These are phyloP conservation scores for Neostapfia colusana DNA, from an alignment of 176 grass and related monocot genomes.

Conservation along the genomic window DNA sequence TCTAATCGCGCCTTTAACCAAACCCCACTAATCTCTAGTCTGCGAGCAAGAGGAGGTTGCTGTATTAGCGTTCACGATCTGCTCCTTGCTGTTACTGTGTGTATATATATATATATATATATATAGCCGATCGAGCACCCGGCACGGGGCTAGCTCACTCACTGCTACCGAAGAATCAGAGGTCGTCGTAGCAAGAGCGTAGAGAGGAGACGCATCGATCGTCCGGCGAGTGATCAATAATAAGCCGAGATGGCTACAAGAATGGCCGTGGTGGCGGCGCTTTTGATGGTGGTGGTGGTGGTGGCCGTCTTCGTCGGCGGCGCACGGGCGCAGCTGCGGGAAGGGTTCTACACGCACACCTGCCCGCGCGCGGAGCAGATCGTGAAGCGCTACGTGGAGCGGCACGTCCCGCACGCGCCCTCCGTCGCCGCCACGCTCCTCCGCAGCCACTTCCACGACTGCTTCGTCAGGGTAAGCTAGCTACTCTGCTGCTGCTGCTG, in stretches of 20 bases:
- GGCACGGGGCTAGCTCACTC: too few species aligned
- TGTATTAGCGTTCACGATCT: too few species aligned
- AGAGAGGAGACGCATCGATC: neutral
- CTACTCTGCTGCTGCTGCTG: neutral
- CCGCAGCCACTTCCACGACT: slow-evolving; percentile 97
- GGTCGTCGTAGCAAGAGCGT: neutral
- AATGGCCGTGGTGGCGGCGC: neutral
- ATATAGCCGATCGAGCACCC: neutral
- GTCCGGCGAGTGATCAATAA: too few species aligned
- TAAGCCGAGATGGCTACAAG: neutral
- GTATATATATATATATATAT: slow-evolving; percentile 36
- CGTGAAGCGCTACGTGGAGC: slow-evolving; percentile 57
- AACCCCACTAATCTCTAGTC: slow-evolving; percentile 38
- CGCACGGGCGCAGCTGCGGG: slow-evolving; percentile 41
- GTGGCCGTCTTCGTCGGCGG: neutral
- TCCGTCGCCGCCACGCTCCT: slow-evolving; percentile 71
- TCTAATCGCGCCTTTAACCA: neutral
- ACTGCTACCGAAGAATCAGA: too few species aligned
- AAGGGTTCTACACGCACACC: slow-evolving; percentile 68
- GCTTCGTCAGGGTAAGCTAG: slow-evolving; percentile 88
- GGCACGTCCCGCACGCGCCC: slow-evolving; percentile 67
- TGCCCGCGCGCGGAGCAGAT: slow-evolving; percentile 81
- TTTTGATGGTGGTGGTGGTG: neutral
- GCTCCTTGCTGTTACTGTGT: neutral
- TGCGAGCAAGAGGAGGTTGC: too few species aligned